A percentile compares a stretch with the other conserved stretches of the same genome.
Conservation (phyloP, 768 basidiomycete genomes). For the Butyriboletus loyo region DNA sequence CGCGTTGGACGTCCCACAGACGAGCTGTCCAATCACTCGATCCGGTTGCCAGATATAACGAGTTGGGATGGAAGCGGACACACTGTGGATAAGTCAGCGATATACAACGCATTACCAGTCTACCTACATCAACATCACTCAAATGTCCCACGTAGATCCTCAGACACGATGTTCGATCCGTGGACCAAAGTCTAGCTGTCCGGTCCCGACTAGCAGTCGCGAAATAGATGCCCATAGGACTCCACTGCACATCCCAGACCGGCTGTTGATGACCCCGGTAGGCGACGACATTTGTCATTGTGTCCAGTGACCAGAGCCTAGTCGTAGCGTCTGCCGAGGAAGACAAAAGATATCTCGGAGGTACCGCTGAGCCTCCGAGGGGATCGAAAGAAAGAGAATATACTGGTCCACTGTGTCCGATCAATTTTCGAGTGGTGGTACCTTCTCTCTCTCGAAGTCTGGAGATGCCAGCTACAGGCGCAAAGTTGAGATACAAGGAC, state of each 20-base stretch:
- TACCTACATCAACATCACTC: constrained; percentile 92
- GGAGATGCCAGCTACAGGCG: constrained; percentile 47
- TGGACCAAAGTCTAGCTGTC: constrained; percentile 95
- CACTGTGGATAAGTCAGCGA: constrained; percentile 51
- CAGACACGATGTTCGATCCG: constrained; percentile 81
- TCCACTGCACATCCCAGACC: constrained; percentile 99
- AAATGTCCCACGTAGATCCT: constrained; percentile 94
- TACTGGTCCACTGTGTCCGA: constrained; percentile 96
- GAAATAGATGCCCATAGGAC: constrained; percentile 97
- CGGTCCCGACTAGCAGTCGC: constrained; percentile 92
- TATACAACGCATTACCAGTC: background rate
- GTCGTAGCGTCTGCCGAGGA: constrained; percentile 89
- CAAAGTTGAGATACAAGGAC: background rate
- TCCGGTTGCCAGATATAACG: constrained; percentile 93
- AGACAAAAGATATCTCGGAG: constrained; percentile 87
- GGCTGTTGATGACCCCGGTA: constrained; percentile 97
- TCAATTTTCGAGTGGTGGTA: constrained; percentile 81
- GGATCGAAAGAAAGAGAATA: constrained; percentile 95
- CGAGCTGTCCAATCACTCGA: constrained; percentile 96
- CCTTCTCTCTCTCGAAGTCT: constrained; percentile 78
- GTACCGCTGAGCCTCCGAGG: constrained; percentile 75
- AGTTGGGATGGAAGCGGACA: constrained; percentile 95
- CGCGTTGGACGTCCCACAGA: constrained; percentile 97
- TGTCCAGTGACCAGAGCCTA: constrained; percentile 94
- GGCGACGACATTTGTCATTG: constrained; percentile 88